phyloP scores from a whole-genome alignment of 2,329 filamentous ascomycete species.

The Colletotrichum orbiculare region DNA sequence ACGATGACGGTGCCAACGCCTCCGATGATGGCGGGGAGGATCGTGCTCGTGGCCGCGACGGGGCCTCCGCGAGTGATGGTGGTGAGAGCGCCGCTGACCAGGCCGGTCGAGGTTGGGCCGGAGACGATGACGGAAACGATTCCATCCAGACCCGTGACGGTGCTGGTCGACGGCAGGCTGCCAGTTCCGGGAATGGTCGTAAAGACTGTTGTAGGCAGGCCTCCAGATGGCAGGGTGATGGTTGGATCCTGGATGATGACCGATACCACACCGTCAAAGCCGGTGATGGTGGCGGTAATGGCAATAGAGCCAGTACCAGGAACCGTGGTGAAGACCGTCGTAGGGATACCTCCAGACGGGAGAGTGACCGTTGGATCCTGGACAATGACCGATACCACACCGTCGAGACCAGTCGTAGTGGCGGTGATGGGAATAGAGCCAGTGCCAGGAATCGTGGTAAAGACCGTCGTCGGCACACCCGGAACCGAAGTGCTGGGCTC shows the following conservation, averaged over 20 bases:
- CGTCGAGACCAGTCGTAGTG: constrained; percentile 3
- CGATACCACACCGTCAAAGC: background rate
- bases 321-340: constrained; percentile 14
- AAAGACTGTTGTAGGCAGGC: background rate
- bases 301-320: background rate
- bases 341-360: background rate
- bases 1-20: constrained; percentile 16
- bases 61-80: constrained; percentile 17
- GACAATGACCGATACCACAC: constrained; percentile 13
- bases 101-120: constrained; percentile 7
- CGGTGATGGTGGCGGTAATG: background rate
- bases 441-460: constrained; percentile 10
- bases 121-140: constrained; percentile 20
- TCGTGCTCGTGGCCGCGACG: constrained; percentile 14
- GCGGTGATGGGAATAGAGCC: background rate
- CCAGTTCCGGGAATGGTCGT: background rate
- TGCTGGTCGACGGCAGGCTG: background rate
- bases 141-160: background rate
- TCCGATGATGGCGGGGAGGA: constrained; percentile 6
- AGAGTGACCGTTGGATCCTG: background rate
- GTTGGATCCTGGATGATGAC: background rate
- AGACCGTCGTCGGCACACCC: background rate
- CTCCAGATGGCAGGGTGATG: background rate
- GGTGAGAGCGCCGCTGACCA: background rate
- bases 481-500: too few species aligned